These are phyloP conservation scores for Phytophthora meadii DNA, from an alignment of 352 stramenopile species.

Conservation along the genomic window DNA sequence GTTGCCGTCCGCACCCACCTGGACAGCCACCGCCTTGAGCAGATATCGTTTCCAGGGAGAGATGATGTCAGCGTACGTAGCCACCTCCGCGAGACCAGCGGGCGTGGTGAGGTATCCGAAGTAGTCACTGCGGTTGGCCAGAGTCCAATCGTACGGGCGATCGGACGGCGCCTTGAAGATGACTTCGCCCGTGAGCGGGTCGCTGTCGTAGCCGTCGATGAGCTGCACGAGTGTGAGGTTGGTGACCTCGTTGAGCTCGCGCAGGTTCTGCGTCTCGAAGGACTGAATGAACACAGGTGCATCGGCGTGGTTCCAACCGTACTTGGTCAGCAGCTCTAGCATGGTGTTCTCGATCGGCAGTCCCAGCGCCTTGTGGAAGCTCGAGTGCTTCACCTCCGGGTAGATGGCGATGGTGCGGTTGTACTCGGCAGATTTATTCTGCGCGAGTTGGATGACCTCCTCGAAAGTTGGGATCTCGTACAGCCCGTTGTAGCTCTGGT, in stretches of 20 bases:
- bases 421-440: conserved; percentile 64
- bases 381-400: conserved; percentile 89
- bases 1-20: conserved; percentile 49
- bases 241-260: conserved; percentile 65
- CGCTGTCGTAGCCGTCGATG: conserved; percentile 63
- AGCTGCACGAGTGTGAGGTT: conserved; percentile 86
- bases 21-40: conserved; percentile 52
- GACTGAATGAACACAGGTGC: conserved; percentile 79
- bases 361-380: conserved; percentile 69
- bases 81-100: conserved; percentile 63
- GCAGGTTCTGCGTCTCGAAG: conserved; percentile 81
- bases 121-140: conserved; percentile 59
- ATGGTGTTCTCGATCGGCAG: conserved; percentile 83
- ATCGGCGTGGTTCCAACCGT: conserved; percentile 71
- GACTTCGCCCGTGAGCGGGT: conserved; percentile 65
- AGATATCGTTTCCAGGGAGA: conserved; percentile 88
- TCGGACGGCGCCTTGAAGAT: conserved; percentile 48
- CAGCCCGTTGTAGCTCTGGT: conserved; percentile 82
- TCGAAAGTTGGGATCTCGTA: conserved; percentile 91
- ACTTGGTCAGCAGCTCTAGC: conserved; percentile 69
- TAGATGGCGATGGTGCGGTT: conserved; percentile 85
- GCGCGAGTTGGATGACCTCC: conserved; percentile 87
- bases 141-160: conserved; percentile 74
- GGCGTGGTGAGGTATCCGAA: conserved; percentile 64
- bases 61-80: conserved; percentile 73